phyloP scores from a whole-genome alignment of 2,329 filamentous ascomycete genomes.

The Pleoardoris graminearum region DNA sequence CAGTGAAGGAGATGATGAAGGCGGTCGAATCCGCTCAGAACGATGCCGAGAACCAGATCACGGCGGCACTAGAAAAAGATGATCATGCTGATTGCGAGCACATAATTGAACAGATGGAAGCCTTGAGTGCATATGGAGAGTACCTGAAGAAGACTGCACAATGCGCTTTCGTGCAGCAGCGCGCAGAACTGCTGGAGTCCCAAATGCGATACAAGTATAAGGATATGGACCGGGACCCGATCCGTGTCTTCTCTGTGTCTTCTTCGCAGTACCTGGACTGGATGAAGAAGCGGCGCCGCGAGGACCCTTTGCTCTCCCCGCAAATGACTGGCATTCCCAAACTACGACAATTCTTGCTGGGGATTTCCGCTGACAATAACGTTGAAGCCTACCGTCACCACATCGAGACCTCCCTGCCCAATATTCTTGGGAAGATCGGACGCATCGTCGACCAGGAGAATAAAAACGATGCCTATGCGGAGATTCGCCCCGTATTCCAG shows the following conservation, averaged over 20 bases:
- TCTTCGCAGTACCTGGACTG: constrained; percentile 6
- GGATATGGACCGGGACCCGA: constrained; percentile 7
- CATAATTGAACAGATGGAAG: background rate
- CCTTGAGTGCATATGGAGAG: background rate
- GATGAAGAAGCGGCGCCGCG: background rate
- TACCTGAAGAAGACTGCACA: constrained; percentile 7
- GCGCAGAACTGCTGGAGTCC: constrained; percentile 4
- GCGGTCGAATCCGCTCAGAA: background rate
- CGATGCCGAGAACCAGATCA: background rate
- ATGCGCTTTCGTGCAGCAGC: constrained; percentile 8
- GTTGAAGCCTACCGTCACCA: constrained; percentile 7
- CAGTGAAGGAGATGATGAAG: background rate
- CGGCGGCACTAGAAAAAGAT: background rate
- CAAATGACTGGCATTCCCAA: constrained; percentile 14
- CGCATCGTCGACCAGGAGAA: constrained; percentile 8
- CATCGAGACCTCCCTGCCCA: background rate
- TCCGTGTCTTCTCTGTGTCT: constrained; percentile 12
- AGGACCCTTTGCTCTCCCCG: constrained; percentile 1
- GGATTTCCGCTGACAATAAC: constrained; percentile 6
- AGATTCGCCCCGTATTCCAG: constrained; percentile 2
- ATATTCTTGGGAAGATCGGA: constrained; percentile 1
- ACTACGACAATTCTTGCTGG: constrained; percentile 4
- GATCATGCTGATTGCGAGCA: background rate
- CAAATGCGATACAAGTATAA: constrained; percentile 9
- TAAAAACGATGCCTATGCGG: constrained; percentile 5